Evolutionary conservation across 129 eudicot genomes (phyloP), one percentile per base, ranked within the genome.

Genomic region (Arctium minus): DNA sequence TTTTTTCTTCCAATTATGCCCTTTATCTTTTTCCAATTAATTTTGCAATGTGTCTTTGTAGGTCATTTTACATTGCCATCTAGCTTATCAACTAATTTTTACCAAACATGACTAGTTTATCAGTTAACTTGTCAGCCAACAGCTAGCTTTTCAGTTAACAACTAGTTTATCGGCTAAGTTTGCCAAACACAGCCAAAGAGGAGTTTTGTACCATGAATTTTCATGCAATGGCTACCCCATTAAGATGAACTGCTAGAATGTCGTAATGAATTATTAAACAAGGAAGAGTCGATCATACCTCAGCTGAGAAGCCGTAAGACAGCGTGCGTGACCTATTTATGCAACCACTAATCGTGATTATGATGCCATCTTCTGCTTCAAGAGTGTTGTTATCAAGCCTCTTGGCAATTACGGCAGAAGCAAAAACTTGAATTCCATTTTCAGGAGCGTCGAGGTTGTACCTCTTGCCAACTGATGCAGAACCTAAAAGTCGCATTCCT

Each of bases 331-430:
- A 62, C 80, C 77, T 86, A 81, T 91, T 86, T 60, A 93, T 84
- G 77, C 33, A 30, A 48, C 97, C 94, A 76, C 46, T 31, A 76
- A 93, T 60, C 22, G 72, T 70, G 74, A 93, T 75, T 42, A 81
- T 87, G 77, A 88, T 74, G 75, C 94, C 92, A 85, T 93, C 91
- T 7, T 42, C 86, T 27, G 92, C 82, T 80, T 86, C 90, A 84
- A 93, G 82, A 76, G 92, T 91, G 85, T 75, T 83, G 15, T 53
- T 13, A 68, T 86, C 88, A 65, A 75, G 80, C 82, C 87, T 76
- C 75, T 82, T 86, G 70, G 68, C 68, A 75, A 86, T 88, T 71
- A 81, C 81, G 78, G 85, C 83, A 65, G 87, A 82, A 64, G 35
- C 13, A 78, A 80, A 80, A 71, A 70, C 78, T 81, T 82, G 81